Conservation (phyloP, 2,329 filamentous ascomycete genomes). For the Verticillium alfalfae region DNA sequence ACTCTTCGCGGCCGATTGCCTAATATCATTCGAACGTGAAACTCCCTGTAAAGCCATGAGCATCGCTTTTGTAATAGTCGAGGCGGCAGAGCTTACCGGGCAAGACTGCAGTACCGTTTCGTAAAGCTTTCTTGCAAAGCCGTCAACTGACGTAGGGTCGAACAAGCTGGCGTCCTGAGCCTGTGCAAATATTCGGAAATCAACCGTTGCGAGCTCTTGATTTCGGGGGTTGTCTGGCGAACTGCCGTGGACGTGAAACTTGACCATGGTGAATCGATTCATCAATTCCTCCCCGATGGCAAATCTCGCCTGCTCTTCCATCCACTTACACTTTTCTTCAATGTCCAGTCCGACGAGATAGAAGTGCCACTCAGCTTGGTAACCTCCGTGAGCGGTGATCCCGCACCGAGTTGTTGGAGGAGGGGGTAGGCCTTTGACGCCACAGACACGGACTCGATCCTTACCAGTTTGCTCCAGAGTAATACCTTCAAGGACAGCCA, state of each 20-base stretch:
- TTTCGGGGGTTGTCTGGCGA: slow-evolving; percentile 14
- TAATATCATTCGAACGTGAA: background rate
- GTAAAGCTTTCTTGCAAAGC: slow-evolving; percentile 19
- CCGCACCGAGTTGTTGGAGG: slow-evolving; percentile 32
- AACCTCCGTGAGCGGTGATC: slow-evolving; percentile 29
- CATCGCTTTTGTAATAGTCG: too few relatives aligned
- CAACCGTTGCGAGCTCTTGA: slow-evolving; percentile 32
- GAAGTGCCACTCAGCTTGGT: slow-evolving; percentile 25
- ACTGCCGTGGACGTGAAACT: slow-evolving; percentile 12
- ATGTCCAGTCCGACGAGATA: slow-evolving; percentile 16
- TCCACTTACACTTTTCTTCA: slow-evolving; percentile 17
- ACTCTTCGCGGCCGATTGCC: background rate
- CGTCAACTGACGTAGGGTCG: slow-evolving; percentile 6
- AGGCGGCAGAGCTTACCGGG: slow-evolving; percentile 15
- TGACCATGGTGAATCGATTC: slow-evolving; percentile 7
- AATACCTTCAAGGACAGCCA: slow-evolving; percentile 31
- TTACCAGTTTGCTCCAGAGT: background rate
- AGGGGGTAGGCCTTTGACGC: slow-evolving; percentile 29
- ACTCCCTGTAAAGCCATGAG: background rate
- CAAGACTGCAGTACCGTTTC: slow-evolving; percentile 24
- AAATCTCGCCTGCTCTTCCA: slow-evolving; percentile 17
- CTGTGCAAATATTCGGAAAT: slow-evolving; percentile 33
- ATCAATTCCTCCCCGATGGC: slow-evolving; percentile 20
- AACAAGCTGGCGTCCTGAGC: slow-evolving; percentile 16
- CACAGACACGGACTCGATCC: slow-evolving; percentile 24